Evolutionary conservation across 139 green algal species (phyloP).

Genomic region (Desmodesmus armatus): DNA sequence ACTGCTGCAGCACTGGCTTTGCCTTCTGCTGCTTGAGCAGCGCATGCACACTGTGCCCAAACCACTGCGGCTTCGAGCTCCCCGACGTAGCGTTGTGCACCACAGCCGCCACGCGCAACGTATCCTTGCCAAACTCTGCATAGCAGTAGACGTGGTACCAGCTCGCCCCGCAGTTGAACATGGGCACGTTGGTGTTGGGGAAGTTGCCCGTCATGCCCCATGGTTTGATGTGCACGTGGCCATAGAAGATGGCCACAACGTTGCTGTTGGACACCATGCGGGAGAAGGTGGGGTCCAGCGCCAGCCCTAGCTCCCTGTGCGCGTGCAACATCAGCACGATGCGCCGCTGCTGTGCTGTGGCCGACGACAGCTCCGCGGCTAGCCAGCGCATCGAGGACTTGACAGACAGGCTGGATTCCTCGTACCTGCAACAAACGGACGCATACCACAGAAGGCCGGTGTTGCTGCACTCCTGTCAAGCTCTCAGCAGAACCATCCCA

Average conservation of each 20-base stretch:
- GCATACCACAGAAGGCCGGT: no score
- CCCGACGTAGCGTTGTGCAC: constrained; percentile 35
- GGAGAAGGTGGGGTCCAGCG: constrained; percentile 24
- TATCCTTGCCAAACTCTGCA: constrained; percentile 42
- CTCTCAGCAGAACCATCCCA: no score
- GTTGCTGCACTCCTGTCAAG: no score
- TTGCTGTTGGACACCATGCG: constrained; percentile 24
- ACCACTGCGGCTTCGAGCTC: constrained; percentile 19
- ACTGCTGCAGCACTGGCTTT: constrained; percentile 47
- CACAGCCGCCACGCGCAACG: constrained; percentile 35
- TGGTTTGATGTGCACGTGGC: constrained; percentile 47
- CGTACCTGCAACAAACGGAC: no score
- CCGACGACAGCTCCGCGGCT: constrained; percentile 33
- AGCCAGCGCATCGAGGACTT: constrained; percentile 41
- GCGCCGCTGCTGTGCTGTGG: constrained; percentile 29
- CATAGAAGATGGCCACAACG: constrained; percentile 49
- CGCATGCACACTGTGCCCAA: constrained; percentile 36
- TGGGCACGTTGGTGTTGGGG: constrained; percentile 40
- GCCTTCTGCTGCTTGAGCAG: constrained; percentile 29
- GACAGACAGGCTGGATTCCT: constrained; percentile 1
- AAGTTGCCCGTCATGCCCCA: constrained; percentile 42
- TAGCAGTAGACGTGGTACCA: constrained; percentile 49
- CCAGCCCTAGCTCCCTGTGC: constrained; percentile 40
- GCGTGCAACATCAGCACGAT: constrained; percentile 44
- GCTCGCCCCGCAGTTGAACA: constrained; percentile 48